Evolutionary conservation across 768 basidiomycete genomes (phyloP), one percentile per base, ranked within the genome.

Genomic region (Sistotremastrum suecicum): DNA sequence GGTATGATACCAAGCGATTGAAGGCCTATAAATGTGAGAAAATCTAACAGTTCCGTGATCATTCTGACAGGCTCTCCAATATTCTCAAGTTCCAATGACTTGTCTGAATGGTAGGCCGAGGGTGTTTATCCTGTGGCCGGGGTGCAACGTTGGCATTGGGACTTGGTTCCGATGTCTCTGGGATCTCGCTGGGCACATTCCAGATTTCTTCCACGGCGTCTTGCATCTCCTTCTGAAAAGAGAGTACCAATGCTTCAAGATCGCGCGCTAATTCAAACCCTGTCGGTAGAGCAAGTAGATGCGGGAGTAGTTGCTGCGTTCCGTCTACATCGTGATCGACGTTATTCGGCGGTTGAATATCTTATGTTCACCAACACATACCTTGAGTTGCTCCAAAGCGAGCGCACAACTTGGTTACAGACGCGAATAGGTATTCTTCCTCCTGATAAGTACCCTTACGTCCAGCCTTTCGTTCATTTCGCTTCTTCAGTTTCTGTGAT

Each of bases 391-490:
- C 62, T 40, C 66, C 64, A 55, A 87, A 78, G 37, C 80, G 65
- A 8, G 65, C 66, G 11, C 77, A 75, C 3, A 95, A 68, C 56
- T 95, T 90, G 5, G 74, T 72, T 48, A 94, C 62, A 3, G 88
- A 91, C 46, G 72, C 79, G 37, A 99, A 71, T 4, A 98, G 71
- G 55, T 98, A 97, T 54, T 89, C 87, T 63, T 95, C 91, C 61
- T 98, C 95, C 56, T 94, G 91, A 0, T 92, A 83, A 0, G 91
- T 95, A 5, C 95, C 95, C 58, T 92, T 97, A 46, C 82, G 66
- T 2, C 95, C 92, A 0, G 87, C 87, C 59, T 94, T 95, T 41
- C 87, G 73, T 51, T 87, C 86, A 58, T 80, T 71, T 58, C 94
- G 92, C 39, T 87, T 68, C 58, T 83, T 87, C 4, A 87, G 85